Base-by-base conservation (phyloP, 345 rosid genomes). In the Linum trigynum region DNA sequence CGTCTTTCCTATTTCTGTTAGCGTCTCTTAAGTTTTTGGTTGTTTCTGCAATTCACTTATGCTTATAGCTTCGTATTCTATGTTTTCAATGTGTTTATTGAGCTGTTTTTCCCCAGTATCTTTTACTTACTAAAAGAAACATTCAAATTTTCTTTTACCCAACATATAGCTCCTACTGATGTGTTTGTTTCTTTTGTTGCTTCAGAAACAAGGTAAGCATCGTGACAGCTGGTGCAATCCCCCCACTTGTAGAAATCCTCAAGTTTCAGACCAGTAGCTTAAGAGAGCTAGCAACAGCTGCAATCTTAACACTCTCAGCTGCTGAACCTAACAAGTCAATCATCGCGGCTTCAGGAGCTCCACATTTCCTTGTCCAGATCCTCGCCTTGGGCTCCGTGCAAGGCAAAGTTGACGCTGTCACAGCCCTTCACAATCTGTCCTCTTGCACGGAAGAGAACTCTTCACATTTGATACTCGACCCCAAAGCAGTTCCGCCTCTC, bases 331-430 rank as follows among this genome's bases (percentile, higher is more conserved):
- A 88, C 75, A 86, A 86, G 75, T 69, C 85, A 17, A 70, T 70
- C 39, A 88, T 88, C 57, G 82, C 75, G 53, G 79, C 81, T 48
- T 77, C 86, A 40, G 95, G 89, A 74, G 89, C 78, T 60, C 76
- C 85, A 57, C 88, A 84, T 16, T 76, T 81, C 67, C 78, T 88
- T 66, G 83, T 86, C 66, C 84, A 86, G 81, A 83, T 86, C 75
- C 88, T 88, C 65, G 73, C 78, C 76, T 79, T 81, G 10, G 91
- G 91, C 72, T 84, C 83, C 63, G 84, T 84, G 57, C 95, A 88
- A 71, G 91, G 91, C 58, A 86, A 74, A 76, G 91, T 86, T 15
- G 91, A 88, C 66, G 89, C 91, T 12, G 95, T 88, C 58, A 86
- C 91, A 6, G 86, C 89, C 7, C 75, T 88, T 35, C 84, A 88